phyloP scores from a whole-genome alignment of 495 filamentous ascomycete species.

The Chaetomium cochliodes region DNA sequence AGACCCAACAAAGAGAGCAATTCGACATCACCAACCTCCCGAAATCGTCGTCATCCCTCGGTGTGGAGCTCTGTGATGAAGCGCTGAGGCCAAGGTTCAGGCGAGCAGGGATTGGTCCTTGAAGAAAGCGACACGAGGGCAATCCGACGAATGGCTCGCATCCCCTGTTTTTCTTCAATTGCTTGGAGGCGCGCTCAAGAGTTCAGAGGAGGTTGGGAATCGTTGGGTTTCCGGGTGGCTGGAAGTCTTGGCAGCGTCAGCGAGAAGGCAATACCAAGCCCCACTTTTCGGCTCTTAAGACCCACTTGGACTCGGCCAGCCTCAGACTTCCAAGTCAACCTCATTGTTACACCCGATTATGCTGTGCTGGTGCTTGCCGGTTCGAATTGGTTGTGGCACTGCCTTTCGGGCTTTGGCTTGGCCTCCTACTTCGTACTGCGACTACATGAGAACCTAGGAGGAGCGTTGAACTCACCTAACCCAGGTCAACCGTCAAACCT shows the following conservation, averaged over 20 bases:
- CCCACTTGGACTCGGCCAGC: too few relatives aligned
- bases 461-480: too few relatives aligned
- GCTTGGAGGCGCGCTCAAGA: slow-evolving; percentile 16
- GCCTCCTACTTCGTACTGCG: too few relatives aligned
- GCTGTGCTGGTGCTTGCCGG: too few relatives aligned
- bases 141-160: not conserved
- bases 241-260: slow-evolving; percentile 18
- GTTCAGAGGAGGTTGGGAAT: slow-evolving; percentile 20
- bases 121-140: not conserved
- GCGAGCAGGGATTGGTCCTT: slow-evolving; percentile 10
- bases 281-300: not conserved
- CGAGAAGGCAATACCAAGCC: not conserved
- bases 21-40: slow-evolving; percentile 21
- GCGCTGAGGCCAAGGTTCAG: slow-evolving; percentile 8
- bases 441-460: too few relatives aligned
- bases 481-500: too few relatives aligned
- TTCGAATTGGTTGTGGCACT: too few relatives aligned
- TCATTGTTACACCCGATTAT: too few relatives aligned
- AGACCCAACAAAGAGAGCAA: not conserved
- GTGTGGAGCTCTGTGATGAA: slow-evolving; percentile 3
- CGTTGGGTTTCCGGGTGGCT: slow-evolving; percentile 14
- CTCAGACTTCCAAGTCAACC: too few relatives aligned
- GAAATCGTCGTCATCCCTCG: slow-evolving; percentile 19
- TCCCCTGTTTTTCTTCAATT: not conserved
- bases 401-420: too few relatives aligned